These are phyloP conservation scores for Metarhizium sp. DNA, from an alignment of 2,329 filamentous ascomycete genomes.

Conservation along the genomic window DNA sequence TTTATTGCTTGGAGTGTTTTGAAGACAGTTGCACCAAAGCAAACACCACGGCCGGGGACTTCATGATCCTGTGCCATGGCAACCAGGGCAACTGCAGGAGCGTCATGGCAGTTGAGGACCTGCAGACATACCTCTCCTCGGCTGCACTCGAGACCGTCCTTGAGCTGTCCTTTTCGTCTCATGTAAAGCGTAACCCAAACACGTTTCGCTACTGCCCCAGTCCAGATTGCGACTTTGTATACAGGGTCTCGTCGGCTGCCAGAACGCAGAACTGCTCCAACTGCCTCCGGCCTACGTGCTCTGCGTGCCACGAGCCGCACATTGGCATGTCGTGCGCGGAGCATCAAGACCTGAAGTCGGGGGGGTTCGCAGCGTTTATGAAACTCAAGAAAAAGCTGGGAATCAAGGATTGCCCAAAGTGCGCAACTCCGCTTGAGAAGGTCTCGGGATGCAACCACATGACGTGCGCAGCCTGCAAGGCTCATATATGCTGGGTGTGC, in stretches of 20 bases:
- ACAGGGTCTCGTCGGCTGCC: constrained; percentile 18
- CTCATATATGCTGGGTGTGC: constrained; percentile 41
- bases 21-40: constrained; percentile 17
- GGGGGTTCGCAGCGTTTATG: constrained; percentile 15
- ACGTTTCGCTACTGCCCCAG: constrained; percentile 31
- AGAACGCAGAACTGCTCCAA: constrained; percentile 22
- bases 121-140: constrained; percentile 20
- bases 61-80: constrained; percentile 17
- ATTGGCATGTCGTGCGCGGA: constrained; percentile 23
- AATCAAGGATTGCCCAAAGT: constrained; percentile 31
- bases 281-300: constrained; percentile 27
- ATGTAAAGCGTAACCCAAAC: constrained; percentile 22
- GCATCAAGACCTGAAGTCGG: constrained; percentile 16
- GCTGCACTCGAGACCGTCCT: constrained; percentile 26
- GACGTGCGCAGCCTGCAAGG: constrained; percentile 26
- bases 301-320: constrained; percentile 25
- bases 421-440: constrained; percentile 32
- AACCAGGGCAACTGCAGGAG: constrained; percentile 14
- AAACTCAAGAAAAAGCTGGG: constrained; percentile 23
- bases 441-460: constrained; percentile 37
- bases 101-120: constrained; percentile 12
- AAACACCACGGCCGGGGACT: neutral
- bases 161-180: constrained; percentile 23
- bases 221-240: constrained; percentile 32
- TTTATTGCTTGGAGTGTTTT: constrained; percentile 34